Percentiles rank a stretch among this genome's conserved stretches.
Conservation (phyloP, 306 rosid species). For the Pachyrhizus erosus region DNA sequence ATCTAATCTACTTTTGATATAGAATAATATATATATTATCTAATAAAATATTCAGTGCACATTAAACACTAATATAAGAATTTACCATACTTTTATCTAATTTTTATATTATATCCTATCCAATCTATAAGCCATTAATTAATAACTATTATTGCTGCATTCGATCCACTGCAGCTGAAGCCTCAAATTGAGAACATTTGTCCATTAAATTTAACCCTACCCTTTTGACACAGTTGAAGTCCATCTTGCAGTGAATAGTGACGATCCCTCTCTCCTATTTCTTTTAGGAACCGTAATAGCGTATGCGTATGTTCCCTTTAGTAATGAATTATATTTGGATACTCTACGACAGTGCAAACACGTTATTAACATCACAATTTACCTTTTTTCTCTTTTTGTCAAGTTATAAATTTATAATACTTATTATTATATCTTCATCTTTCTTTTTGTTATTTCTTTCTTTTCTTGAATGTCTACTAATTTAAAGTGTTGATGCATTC, state of each 20-base stretch:
- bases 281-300: not conserved
- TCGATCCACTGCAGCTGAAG: not conserved
- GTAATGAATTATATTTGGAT: not conserved
- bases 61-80: not conserved
- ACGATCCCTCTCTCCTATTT: not conserved
- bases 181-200: not conserved
- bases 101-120: not conserved
- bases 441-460: too few relatives aligned
- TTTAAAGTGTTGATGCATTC: not conserved
- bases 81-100: not conserved
- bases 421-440: not conserved
- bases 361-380: too few relatives aligned
- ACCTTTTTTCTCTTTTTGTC: too few relatives aligned
- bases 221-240: conserved; percentile 16
- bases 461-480: too few relatives aligned
- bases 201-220: not conserved
- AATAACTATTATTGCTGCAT: not conserved
- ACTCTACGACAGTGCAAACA: not conserved
- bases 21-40: not conserved
- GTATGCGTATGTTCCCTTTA: not conserved
- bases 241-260: not conserved
- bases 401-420: too few relatives aligned
- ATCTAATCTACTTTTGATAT: not conserved
- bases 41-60: not conserved
- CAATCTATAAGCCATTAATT: not conserved